Evolutionary conservation across 768 basidiomycete species (phyloP).

Genomic region (Glaciozyma martinii): DNA sequence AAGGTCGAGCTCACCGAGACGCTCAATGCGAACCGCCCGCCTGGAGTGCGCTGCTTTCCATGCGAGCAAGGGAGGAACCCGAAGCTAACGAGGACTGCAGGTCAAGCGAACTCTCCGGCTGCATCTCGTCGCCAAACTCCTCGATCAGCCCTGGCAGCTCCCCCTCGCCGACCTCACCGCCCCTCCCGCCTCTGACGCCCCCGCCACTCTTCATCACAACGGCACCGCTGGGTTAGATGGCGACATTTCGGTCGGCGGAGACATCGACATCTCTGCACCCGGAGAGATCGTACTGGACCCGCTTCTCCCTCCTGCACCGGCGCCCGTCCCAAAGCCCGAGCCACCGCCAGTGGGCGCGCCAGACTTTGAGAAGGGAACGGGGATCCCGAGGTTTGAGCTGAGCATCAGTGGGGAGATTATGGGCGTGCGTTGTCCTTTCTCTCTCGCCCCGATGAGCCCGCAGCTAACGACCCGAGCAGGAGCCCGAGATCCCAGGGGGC

Average conservation of each 20-base stretch:
- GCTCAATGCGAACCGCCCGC: not conserved
- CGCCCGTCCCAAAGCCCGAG: not conserved
- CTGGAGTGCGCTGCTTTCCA: not conserved
- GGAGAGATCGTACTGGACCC: not conserved
- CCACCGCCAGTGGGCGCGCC: not conserved
- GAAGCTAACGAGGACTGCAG: not conserved
- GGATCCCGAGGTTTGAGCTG: conserved; percentile 19
- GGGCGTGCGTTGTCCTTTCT: not conserved
- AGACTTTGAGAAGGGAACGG: not conserved
- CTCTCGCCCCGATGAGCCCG: too few relatives aligned
- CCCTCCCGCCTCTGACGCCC: not conserved
- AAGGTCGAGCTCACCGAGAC: conserved; percentile 16
- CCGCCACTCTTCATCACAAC: not conserved
- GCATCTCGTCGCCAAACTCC: conserved; percentile 3
- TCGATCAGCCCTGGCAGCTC: conserved; percentile 27
- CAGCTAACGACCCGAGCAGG: not conserved
- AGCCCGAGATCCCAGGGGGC: not conserved
- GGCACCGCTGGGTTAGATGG: not conserved
- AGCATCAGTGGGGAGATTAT: conserved; percentile 12
- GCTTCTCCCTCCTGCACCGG: not conserved
- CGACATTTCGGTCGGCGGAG: not conserved
- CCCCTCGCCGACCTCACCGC: not conserved
- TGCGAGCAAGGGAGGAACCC: too few relatives aligned
- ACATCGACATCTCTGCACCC: not conserved
- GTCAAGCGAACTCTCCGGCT: conserved; percentile 18